phyloP scores from a whole-genome alignment of 345 rosid genomes.

The Carallia brachiata region DNA sequence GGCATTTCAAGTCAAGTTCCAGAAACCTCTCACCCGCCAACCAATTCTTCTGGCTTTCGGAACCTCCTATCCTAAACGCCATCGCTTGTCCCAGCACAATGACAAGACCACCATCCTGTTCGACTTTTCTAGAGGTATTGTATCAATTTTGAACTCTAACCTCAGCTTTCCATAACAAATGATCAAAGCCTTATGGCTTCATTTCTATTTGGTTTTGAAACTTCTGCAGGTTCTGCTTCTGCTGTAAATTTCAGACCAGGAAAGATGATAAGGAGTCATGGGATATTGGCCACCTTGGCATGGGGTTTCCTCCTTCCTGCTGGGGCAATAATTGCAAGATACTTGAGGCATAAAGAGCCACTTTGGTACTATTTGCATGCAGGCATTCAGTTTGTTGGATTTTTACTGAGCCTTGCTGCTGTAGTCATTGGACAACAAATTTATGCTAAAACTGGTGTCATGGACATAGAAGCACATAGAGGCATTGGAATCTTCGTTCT shows the following conservation, averaged over 20 bases:
- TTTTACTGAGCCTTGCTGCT: slow-evolving; percentile 58
- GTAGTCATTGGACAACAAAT: slow-evolving; percentile 68
- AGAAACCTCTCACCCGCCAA: slow-evolving; percentile 45
- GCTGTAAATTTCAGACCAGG: slow-evolving; percentile 25
- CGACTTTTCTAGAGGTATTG: slow-evolving; percentile 65
- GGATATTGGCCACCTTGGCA: slow-evolving; percentile 59
- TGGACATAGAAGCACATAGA: slow-evolving; percentile 59
- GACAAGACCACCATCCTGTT: slow-evolving; percentile 65
- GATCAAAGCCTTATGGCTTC: neutral
- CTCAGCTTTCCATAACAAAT: neutral
- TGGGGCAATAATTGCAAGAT: slow-evolving; percentile 78
- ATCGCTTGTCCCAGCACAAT: slow-evolving; percentile 55
- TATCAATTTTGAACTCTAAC: neutral
- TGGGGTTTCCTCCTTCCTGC: slow-evolving; percentile 81
- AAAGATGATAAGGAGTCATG: slow-evolving; percentile 66
- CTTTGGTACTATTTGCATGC: slow-evolving; percentile 84
- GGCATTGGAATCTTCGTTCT: slow-evolving; percentile 83
- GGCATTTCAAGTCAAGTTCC: slow-evolving; percentile 74
- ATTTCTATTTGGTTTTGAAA: neutral
- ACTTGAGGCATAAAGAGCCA: slow-evolving; percentile 80
- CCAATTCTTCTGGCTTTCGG: slow-evolving; percentile 76
- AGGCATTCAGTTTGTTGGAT: slow-evolving; percentile 59
- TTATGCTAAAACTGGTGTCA: slow-evolving; percentile 47
- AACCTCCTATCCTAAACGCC: slow-evolving; percentile 44
- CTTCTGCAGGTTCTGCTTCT: slow-evolving; percentile 43